phyloP scores from a whole-genome alignment of 2,329 filamentous ascomycete species.

The Lachnellula suecica region DNA sequence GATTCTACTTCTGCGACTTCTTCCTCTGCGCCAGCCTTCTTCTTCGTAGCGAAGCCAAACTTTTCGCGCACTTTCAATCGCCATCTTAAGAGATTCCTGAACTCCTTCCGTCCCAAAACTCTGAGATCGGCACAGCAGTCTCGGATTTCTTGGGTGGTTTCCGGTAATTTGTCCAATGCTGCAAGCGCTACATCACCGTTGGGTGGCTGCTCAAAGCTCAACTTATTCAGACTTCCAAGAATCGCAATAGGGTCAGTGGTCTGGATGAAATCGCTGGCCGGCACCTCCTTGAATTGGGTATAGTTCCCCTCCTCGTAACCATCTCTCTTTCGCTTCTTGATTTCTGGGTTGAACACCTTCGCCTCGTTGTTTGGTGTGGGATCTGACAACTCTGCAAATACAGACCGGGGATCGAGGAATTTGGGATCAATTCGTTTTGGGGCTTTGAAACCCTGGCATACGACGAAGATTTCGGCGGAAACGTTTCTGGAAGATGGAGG shows the following conservation, averaged over 20 bases:
- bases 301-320: constrained; percentile 97
- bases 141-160: constrained; percentile 81
- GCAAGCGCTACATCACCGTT: constrained; percentile 85
- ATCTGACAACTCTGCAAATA: constrained; percentile 89
- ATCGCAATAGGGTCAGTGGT: constrained; percentile 91
- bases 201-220: constrained; percentile 77
- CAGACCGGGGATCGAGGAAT: constrained; percentile 83
- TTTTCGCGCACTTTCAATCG: constrained; percentile 84
- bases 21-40: constrained; percentile 44
- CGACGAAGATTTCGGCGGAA: constrained; percentile 97
- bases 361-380: constrained; percentile 92
- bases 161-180: constrained; percentile 79
- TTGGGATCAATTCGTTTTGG: constrained; percentile 91
- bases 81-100: constrained; percentile 88
- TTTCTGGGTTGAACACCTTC: constrained; percentile 95
- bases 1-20: constrained; percentile 81
- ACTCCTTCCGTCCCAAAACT: constrained; percentile 90
- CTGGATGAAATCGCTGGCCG: constrained; percentile 91
- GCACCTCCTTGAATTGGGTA: constrained; percentile 84
- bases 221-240: constrained; percentile 78
- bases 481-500: constrained; percentile 94
- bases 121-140: constrained; percentile 80
- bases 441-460: constrained; percentile 92
- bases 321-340: constrained; percentile 96
- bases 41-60: constrained; percentile 80